Evolutionary conservation across 306 rosid species (phyloP).

Genomic region (Ormosia semicastrata): DNA sequence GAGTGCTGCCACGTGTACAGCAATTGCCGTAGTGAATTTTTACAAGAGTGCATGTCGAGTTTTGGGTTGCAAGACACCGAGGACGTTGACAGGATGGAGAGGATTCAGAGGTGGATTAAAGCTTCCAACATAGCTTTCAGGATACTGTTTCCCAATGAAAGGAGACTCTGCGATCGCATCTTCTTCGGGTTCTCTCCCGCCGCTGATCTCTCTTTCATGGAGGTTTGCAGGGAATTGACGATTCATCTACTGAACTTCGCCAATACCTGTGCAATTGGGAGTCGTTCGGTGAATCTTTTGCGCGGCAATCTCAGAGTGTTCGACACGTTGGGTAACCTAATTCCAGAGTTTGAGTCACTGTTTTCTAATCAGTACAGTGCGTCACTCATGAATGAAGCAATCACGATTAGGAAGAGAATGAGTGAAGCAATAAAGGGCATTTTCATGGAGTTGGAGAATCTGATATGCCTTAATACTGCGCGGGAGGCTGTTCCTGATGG

Average conservation of each 20-base stretch:
- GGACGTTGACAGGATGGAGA: neutral
- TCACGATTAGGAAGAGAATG: neutral
- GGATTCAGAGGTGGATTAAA: slow-evolving; percentile 50
- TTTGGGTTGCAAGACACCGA: too few relatives aligned
- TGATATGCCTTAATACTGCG: slow-evolving; percentile 28
- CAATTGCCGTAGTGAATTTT: slow-evolving; percentile 18
- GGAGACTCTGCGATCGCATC: slow-evolving; percentile 59
- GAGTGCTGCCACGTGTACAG: neutral
- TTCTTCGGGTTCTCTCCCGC: slow-evolving; percentile 62
- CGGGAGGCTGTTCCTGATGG: neutral
- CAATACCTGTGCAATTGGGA: slow-evolving; percentile 52
- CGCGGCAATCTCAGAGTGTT: slow-evolving; percentile 54
- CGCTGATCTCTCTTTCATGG: slow-evolving; percentile 65
- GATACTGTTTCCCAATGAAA: slow-evolving; percentile 68
- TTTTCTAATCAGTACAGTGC: slow-evolving; percentile 46
- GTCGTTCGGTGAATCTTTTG: slow-evolving; percentile 51
- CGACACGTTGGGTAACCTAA: slow-evolving; percentile 54
- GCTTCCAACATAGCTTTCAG: slow-evolving; percentile 54
- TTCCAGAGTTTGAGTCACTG: slow-evolving; percentile 51
- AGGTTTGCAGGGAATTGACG: slow-evolving; percentile 61
- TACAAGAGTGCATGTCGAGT: too few relatives aligned
- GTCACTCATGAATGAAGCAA: neutral
- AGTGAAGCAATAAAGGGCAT: neutral
- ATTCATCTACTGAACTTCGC: slow-evolving; percentile 64
- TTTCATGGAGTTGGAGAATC: neutral